phyloP scores from a whole-genome alignment of 441 rosid species.

The Populus hybrid region DNA sequence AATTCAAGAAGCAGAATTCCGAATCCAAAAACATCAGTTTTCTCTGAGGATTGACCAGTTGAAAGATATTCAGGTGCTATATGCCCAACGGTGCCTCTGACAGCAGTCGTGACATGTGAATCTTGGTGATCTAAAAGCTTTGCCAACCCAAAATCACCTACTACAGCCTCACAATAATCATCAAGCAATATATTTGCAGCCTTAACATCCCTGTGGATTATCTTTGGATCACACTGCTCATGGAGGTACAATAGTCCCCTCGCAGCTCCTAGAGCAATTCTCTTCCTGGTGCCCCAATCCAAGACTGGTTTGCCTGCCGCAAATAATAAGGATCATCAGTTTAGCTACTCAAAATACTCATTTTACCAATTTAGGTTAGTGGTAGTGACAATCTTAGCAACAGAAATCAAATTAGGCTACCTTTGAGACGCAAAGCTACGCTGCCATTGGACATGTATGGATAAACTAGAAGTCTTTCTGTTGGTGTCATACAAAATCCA shows the following conservation, averaged over 20 bases:
- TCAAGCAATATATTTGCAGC: slow-evolving; percentile 94
- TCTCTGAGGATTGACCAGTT: slow-evolving; percentile 94
- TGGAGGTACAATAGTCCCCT: slow-evolving; percentile 89
- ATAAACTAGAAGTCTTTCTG: slow-evolving; percentile 86
- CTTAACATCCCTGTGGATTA: slow-evolving; percentile 92
- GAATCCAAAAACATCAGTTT: slow-evolving; percentile 89
- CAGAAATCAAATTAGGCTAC: slow-evolving; percentile 29
- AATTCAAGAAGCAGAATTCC: slow-evolving; percentile 69
- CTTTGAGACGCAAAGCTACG: slow-evolving; percentile 90
- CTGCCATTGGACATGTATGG: slow-evolving; percentile 97
- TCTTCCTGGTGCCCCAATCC: slow-evolving; percentile 70
- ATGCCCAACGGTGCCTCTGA: slow-evolving; percentile 76
- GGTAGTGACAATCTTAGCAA: neutral
- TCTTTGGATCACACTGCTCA: slow-evolving; percentile 96
- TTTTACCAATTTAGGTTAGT: neutral
- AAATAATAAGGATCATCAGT: neutral
- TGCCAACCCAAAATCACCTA: slow-evolving; percentile 94
- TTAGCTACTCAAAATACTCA: neutral
- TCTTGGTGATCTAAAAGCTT: slow-evolving; percentile 74
- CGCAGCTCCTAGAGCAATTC: slow-evolving; percentile 71
- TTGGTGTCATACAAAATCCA: slow-evolving; percentile 77
- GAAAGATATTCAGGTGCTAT: slow-evolving; percentile 77
- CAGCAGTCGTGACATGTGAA: slow-evolving; percentile 73
- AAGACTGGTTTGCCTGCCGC: slow-evolving; percentile 51
- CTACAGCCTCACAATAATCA: slow-evolving; percentile 90